Base-by-base conservation (phyloP, 306 rosid species). In the Dicorynia guianensis region DNA sequence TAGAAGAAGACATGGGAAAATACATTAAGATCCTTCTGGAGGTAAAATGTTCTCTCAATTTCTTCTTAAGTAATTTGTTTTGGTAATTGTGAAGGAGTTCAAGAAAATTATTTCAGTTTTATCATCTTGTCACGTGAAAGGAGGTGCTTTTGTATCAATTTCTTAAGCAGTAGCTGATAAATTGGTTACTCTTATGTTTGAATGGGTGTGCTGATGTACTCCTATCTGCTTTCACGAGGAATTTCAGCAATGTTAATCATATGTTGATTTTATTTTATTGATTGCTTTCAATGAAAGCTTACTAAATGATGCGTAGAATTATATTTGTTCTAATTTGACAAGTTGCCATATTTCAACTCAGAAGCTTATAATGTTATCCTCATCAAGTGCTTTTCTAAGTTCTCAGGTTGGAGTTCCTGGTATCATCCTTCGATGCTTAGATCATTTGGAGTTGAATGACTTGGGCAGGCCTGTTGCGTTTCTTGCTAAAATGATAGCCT, bases 391-490 rank as follows among this genome's bases (percentile, higher is more conserved):
- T 89, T 79, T 17, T 72, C 60, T 25, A 75, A 58, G 8, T 64
- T 83, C 88, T 75, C 93, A 95, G 98, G 92, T 87, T 60, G 97
- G 98, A 79, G 91, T 89, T 71, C 93, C 97, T 63, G 79, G 79
- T 65, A 77, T 82, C 75, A 71, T 92, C 63, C 89, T 95, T 75
- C 84, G 86, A 55, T 89, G 99, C 81, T 80, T 90, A 80, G 97
- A 89, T 42, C 86, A 79, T 81, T 68, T 86, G 82, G 97, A 92
- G 69, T 75, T 82, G 67, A 87, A 78, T 70, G 93, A 92, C 68
- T 74, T 87, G 67, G 96, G 96, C 25, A 89, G 89, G 78, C 92
- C 99, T 2, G 92, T 92, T 68, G 99, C 99, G 65, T 95, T 92
- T 76, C 89, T 95, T 14, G 99, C 99, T 34, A 95, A 95, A 86